Evolutionary conservation across 805 yeast genomes (phyloP), one percentile per base, ranked within the genome.

Genomic region (Isabelozyma pseudorhagii): DNA sequence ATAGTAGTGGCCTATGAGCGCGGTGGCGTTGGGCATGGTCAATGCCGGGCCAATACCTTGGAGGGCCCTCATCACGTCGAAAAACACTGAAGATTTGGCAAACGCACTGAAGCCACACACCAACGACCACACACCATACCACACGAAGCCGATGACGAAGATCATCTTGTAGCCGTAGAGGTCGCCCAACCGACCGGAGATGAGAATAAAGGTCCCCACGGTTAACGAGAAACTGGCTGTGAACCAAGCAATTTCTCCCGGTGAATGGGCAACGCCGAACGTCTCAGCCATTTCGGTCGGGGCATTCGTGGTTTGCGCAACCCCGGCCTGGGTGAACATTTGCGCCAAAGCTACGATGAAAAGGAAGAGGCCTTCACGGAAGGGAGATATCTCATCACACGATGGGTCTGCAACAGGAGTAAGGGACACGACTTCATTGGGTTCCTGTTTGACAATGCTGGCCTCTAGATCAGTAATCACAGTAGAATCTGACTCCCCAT

Each of bases 31-130:
- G 11, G 73, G 72, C 64, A 68, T 63, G 44, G 64, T 60, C 8
- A 68, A 49, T 0, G 72, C 71, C 5, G 69, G 71, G 0, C 72
- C 72, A 13, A 69, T 57, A 3, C 73, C 73, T 50, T 68, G 73
- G 11, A 67, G 39, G 4, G 68, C 67, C 52, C 74, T 56, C 58
- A 61, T 55, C 3, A 61, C 60, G 49, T 64, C 64, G 45, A 67
- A 67, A 40, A 61, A 64, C 2, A 68, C 54, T 14, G 52, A 49
- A 2, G 64, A 57, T 5, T 50, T 46, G 10, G 67, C 44, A 47
- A 58, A 68, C 0, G 54, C 71, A 6, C 63, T 50, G 40, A 68
- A 61, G 3, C 74, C 73, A 14, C 56, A 47, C 3, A 60, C 53
- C 14, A 64, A 46, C 17, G 69, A 57, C 46, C 56, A 51, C 5